These are phyloP conservation scores for Phascolomyces articulosus DNA, from an alignment of 371 early-diverging fungal genomes.

Conservation along the genomic window DNA sequence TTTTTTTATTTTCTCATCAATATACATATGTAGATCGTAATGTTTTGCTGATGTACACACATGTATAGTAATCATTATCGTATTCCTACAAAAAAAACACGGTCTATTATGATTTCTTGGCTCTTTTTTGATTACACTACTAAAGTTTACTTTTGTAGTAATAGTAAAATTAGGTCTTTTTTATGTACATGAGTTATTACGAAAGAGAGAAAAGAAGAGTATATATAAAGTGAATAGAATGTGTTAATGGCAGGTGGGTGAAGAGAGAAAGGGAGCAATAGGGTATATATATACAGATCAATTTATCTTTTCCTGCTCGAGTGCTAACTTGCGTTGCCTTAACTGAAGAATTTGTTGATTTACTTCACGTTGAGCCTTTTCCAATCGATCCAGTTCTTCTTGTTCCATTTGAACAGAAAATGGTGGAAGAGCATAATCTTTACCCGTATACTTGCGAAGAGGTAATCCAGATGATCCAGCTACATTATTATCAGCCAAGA, in stretches of 20 bases:
- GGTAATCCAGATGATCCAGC: conserved; percentile 37
- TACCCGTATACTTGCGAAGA: conserved; percentile 33
- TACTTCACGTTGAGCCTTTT: conserved; percentile 63
- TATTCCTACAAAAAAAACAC: too few relatives aligned
- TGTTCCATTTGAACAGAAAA: conserved; percentile 68
- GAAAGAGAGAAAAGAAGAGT: background rate
- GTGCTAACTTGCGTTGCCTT: conserved; percentile 49
- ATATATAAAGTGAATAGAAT: background rate
- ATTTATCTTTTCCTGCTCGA: conserved; percentile 44
- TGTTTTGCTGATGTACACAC: too few relatives aligned
- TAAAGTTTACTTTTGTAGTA: too few relatives aligned
- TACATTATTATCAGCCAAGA: conserved; percentile 60
- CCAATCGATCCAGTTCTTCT: conserved; percentile 66
- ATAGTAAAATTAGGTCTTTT: too few relatives aligned
- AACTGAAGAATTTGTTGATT: conserved; percentile 60
- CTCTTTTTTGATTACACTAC: too few relatives aligned
- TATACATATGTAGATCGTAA: too few relatives aligned
- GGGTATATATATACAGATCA: background rate
- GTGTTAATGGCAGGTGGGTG: background rate
- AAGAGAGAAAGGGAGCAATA: too few relatives aligned
- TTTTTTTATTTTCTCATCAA: too few relatives aligned
- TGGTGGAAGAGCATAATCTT: conserved; percentile 34
- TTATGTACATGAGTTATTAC: too few relatives aligned
- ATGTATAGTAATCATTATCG: too few relatives aligned
- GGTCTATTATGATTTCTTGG: too few relatives aligned